Evolutionary conservation across 306 rosid species (phyloP), one percentile per base, ranked within the genome.

Genomic region (Gynostemma pentaphyllum): DNA sequence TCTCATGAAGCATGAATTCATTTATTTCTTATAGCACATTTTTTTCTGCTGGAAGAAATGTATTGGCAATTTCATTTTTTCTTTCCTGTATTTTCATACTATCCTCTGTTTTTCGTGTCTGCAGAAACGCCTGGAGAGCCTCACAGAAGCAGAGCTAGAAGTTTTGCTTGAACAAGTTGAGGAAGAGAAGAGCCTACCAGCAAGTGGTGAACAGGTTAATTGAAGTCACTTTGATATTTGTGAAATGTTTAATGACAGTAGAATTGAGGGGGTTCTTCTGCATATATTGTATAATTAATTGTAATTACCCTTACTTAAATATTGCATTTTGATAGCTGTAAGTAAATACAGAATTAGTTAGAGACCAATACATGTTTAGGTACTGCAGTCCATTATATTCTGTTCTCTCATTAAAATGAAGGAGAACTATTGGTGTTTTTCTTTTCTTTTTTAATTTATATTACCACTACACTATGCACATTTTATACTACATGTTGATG

Each of bases 51-150:
- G n/a, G n/a, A n/a, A n/a, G 2, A 34, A 48, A 48, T 2, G 39
- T 28, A 23, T 7, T 55, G 64, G 9, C 10, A 19, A 11, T 57
- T 36, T 24, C 16, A 0, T 13, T 40, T 11, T 62, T 7, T 8
- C 1, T 60, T 47, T 48, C 11, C 41, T 29, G 7, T n/a, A 5
- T 29, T 19, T 18, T 7, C 9, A 2, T 16, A 52, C 44, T 42
- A 21, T 50, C 68, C 27, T 66, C 62, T 71, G 63, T 49, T 16
- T n/a, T 65, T 53, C 72, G 67, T 47, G 70, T 83, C n/a, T 83
- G 86, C 95, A 92, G 98, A 92, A 88, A 74, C 84, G 98, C 55
- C 74, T 92, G 64, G 95, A 92, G 50, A 82, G 95, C 74, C 88
- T 92, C 57, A 85, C 96, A 29, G 98, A 88, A 81, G 98, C 98